Percentiles rank a stretch among this genome's conserved stretches.
These are phyloP conservation scores for Rhododendron ferrugineum DNA, from an alignment of 148 eudicot species.

Conservation along the genomic window DNA sequence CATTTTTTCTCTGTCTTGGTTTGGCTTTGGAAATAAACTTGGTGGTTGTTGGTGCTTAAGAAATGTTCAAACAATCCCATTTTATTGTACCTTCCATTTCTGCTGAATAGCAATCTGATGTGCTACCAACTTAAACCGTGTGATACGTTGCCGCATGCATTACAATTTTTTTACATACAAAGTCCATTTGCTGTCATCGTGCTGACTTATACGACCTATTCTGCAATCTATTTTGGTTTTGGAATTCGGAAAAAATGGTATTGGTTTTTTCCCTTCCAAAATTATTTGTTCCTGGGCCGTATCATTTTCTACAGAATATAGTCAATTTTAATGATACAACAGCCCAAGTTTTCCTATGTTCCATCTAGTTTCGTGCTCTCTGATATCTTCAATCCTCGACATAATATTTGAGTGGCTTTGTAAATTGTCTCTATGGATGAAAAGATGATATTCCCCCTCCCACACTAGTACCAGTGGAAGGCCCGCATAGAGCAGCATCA, in stretches of 20 bases:
- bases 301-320: neutral
- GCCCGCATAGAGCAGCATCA: slow-evolving; percentile 52
- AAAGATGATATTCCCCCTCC: slow-evolving; percentile 54
- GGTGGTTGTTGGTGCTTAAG: neutral
- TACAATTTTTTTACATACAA: neutral
- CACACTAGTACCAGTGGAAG: slow-evolving; percentile 81
- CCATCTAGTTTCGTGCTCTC: slow-evolving; percentile 5
- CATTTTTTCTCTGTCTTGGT: neutral
- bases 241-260: neutral
- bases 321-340: neutral
- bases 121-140: neutral
- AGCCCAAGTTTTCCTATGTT: neutral
- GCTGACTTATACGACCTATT: neutral
- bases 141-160: neutral
- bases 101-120: neutral
- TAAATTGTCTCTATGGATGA: slow-evolving; percentile 29
- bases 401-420: slow-evolving; percentile 5
- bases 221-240: neutral
- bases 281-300: neutral
- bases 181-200: neutral
- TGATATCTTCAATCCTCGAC: slow-evolving; percentile 6
- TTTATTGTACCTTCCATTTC: neutral
- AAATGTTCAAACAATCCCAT: neutral
- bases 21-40: neutral
- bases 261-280: slow-evolving; percentile 1